Conservation (phyloP, 108 stramenopile species). For the Cyclotella baltica region DNA sequence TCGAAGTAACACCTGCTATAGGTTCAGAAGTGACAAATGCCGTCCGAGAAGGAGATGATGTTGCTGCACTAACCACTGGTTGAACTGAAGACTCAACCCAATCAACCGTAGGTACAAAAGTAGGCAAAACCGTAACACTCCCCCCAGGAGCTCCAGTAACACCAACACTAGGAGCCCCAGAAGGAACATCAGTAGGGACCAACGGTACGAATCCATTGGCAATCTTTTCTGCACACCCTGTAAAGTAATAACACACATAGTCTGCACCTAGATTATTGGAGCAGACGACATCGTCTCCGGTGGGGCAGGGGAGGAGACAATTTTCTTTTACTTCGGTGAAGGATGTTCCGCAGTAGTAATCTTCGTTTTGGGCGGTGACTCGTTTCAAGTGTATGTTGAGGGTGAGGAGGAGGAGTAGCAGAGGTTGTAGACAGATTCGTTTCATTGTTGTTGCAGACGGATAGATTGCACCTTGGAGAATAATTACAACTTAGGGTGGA, state of each 20-base stretch:
- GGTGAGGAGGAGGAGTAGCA: too few relatives aligned
- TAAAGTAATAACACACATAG: slow-evolving; percentile 15
- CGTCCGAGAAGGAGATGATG: background rate
- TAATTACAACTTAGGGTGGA: too few relatives aligned
- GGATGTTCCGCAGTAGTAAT: background rate
- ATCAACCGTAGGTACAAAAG: too few relatives aligned
- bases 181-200: too few relatives aligned
- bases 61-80: background rate
- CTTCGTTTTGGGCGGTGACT: background rate
- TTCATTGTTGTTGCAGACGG: too few relatives aligned
- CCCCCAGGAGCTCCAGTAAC: too few relatives aligned
- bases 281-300: background rate
- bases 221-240: slow-evolving; percentile 10
- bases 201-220: background rate
- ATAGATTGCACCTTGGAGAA: too few relatives aligned
- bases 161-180: too few relatives aligned
- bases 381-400: too few relatives aligned
- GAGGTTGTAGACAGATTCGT: too few relatives aligned
- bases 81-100: too few relatives aligned
- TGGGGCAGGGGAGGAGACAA: background rate
- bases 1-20: background rate
- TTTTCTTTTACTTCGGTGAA: background rate
- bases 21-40: background rate
- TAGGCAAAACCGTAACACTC: too few relatives aligned
- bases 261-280: background rate